These are phyloP conservation scores for Scheffersomyces quercinus DNA, from an alignment of 1,139 yeast genomes.

Conservation along the genomic window DNA sequence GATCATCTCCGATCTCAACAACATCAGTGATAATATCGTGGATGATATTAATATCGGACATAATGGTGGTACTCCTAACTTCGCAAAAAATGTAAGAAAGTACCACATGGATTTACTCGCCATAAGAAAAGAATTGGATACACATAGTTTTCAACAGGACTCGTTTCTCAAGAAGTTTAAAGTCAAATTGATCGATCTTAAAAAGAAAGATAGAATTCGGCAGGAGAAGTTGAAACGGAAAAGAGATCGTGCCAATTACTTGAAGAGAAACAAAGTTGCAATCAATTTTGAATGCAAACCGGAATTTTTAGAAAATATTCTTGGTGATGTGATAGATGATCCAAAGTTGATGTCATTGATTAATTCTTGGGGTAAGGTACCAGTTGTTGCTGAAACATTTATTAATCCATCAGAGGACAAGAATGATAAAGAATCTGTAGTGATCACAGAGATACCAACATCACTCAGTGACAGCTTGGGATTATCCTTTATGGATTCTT, in stretches of 20 bases:
- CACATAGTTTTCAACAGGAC: conserved; percentile 27
- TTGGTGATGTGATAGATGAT: conserved; percentile 4
- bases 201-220: conserved; percentile 2
- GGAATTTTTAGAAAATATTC: conserved; percentile 6
- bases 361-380: conserved; percentile 8
- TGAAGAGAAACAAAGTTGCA: conserved; percentile 12
- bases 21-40: conserved; percentile 26
- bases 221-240: conserved; percentile 6
- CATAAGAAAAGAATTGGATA: conserved; percentile 31
- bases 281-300: conserved; percentile 17
- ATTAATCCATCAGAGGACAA: background rate
- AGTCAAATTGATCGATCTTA: conserved; percentile 2
- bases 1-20: conserved; percentile 33
- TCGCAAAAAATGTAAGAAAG: conserved; percentile 25
- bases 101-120: conserved; percentile 28
- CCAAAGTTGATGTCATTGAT: conserved; percentile 5
- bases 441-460: background rate
- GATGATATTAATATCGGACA: background rate
- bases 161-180: conserved; percentile 11
- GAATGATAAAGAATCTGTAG: background rate
- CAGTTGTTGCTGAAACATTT: background rate
- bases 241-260: background rate
- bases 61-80: conserved; percentile 6
- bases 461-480: background rate
- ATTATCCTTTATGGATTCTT: background rate